Conservation (phyloP, 352 stramenopile species). For the Phytopythium helicoides region DNA sequence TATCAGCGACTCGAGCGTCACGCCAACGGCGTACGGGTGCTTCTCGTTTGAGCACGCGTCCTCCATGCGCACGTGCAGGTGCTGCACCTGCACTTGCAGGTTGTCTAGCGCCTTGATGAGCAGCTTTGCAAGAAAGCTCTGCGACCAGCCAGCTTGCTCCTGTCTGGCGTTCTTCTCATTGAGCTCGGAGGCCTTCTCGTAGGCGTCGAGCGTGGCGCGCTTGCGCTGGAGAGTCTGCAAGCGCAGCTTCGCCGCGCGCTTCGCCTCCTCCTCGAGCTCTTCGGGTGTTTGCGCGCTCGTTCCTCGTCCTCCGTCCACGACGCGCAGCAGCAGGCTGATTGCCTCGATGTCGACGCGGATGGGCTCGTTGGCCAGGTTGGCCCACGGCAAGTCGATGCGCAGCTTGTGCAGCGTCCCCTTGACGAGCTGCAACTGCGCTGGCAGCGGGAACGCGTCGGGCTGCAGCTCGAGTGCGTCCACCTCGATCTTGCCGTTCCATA, state of each 20-base stretch:
- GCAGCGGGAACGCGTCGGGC: conserved; percentile 64
- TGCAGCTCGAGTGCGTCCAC: conserved; percentile 78
- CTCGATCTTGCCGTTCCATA: conserved; percentile 86
- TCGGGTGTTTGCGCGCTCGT: not conserved
- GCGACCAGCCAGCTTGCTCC: conserved; percentile 41
- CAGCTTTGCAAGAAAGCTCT: conserved; percentile 79
- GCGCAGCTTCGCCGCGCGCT: conserved; percentile 29
- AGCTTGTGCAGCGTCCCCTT: conserved; percentile 77
- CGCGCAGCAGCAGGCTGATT: conserved; percentile 65
- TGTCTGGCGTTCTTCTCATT: conserved; percentile 37
- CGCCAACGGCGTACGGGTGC: conserved; percentile 53
- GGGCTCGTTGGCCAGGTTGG: conserved; percentile 66
- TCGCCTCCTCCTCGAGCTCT: conserved; percentile 13
- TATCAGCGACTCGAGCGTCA: conserved; percentile 78
- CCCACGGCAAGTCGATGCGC: conserved; percentile 74
- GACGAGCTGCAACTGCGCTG: conserved; percentile 62
- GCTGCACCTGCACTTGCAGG: conserved; percentile 77
- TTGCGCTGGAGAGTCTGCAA: conserved; percentile 71
- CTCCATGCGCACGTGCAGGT: conserved; percentile 72
- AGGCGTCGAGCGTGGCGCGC: conserved; percentile 69
- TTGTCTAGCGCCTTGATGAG: conserved; percentile 83
- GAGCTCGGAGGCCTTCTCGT: conserved; percentile 72
- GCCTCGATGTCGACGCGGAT: conserved; percentile 79
- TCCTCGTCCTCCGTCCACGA: conserved; percentile 31
- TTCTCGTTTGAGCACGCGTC: conserved; percentile 49